These are phyloP conservation scores for Polymyxa betae DNA, from an alignment of 208 protist species.

Conservation along the genomic window DNA sequence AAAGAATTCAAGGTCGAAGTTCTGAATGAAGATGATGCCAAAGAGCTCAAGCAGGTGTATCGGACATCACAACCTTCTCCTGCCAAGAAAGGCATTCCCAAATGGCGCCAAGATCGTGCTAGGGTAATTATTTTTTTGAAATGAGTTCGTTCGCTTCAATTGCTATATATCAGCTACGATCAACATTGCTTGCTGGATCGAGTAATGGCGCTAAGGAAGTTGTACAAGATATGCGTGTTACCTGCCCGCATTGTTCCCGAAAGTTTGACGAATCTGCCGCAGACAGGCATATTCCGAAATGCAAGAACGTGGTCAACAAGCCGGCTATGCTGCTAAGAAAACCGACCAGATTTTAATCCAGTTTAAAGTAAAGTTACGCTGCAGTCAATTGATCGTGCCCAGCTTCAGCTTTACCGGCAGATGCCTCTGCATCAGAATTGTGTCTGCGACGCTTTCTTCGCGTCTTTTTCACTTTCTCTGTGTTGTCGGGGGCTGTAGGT, in stretches of 20 bases:
- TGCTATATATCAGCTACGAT: neutral
- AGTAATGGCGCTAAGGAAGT: neutral
- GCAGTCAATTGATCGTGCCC: neutral
- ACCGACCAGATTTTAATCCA: neutral
- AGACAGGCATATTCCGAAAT: neutral
- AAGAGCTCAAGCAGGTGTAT: neutral
- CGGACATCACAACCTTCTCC: neutral
- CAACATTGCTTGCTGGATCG: neutral
- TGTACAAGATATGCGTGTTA: neutral
- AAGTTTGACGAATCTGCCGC: conserved; percentile 1
- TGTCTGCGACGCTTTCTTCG: neutral
- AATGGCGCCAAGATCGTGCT: conserved; percentile 49
- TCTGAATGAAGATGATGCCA: conserved; percentile 24
- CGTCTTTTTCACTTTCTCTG: neutral
- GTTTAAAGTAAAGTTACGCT: neutral
- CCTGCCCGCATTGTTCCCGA: conserved; percentile 12
- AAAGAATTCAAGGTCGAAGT: conserved; percentile 27
- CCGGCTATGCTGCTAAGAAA: neutral
- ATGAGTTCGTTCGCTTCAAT: neutral
- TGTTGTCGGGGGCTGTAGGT: neutral
- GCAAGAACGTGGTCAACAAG: neutral
- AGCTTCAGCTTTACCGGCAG: neutral
- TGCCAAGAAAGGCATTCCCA: neutral
- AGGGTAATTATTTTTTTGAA: neutral
- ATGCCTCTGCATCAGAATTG: neutral